Evolutionary conservation across 208 protist genomes (phyloP).

Genomic region (Leishmania turanica): DNA sequence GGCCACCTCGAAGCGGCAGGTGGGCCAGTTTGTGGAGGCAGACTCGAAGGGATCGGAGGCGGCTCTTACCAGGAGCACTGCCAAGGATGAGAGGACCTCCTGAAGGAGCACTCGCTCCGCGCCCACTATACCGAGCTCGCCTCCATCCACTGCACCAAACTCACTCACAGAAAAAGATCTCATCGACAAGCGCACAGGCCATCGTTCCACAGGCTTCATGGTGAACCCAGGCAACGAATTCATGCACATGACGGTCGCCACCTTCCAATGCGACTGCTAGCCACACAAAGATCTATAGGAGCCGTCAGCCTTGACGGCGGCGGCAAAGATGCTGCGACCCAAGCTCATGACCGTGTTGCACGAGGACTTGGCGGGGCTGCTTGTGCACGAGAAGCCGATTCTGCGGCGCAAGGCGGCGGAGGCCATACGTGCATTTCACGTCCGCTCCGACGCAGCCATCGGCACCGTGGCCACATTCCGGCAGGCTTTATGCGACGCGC

Average conservation of each 20-base stretch:
- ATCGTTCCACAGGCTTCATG: constrained; percentile 90
- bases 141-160: constrained; percentile 89
- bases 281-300: no score
- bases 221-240: constrained; percentile 91
- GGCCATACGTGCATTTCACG: constrained; percentile 89
- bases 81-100: constrained; percentile 42
- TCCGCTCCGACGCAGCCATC: constrained; percentile 35
- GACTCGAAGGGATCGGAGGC: constrained; percentile 71
- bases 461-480: constrained; percentile 57
- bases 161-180: constrained; percentile 80
- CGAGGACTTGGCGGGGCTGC: background rate
- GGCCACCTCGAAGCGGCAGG: constrained; percentile 66
- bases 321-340: constrained; percentile 74
- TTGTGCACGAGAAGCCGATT: constrained; percentile 9
- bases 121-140: constrained; percentile 96
- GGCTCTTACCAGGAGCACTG: constrained; percentile 15
- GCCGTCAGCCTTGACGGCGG: constrained; percentile 79
- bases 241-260: constrained; percentile 90
- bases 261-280: no score
- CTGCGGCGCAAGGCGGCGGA: constrained; percentile 95
- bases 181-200: constrained; percentile 88
- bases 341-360: constrained; percentile 92
- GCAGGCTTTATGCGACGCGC: constrained; percentile 89
- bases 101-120: constrained; percentile 89
- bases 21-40: constrained; percentile 64